A percentile compares a stretch with the other conserved stretches of the same genome.
These are phyloP conservation scores for Graphium sp. DNA, from an alignment of 2,329 filamentous ascomycete species.

Conservation along the genomic window DNA sequence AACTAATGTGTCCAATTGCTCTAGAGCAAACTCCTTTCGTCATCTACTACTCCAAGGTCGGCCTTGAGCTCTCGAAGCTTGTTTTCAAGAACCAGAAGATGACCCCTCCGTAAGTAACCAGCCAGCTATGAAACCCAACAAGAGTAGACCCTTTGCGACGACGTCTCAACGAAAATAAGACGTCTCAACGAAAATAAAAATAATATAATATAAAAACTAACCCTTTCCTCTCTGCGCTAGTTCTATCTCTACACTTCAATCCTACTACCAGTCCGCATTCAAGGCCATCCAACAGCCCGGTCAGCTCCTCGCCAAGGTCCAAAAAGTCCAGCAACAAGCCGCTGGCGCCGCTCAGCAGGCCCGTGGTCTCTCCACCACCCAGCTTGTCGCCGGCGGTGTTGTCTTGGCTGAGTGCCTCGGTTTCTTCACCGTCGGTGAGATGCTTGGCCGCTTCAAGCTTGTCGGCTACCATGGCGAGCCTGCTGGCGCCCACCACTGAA, in stretches of 20 bases:
- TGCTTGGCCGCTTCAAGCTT: constrained; percentile 88
- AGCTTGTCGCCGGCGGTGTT: constrained; percentile 60
- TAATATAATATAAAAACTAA: constrained; percentile 2
- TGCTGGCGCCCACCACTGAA: constrained; percentile 41
- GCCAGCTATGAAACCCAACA: too few species aligned
- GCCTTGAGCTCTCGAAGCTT: constrained; percentile 72
- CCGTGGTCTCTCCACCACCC: constrained; percentile 53
- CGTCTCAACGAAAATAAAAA: too few species aligned
- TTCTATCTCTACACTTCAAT: constrained; percentile 65
- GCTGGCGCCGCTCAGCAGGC: constrained; percentile 37
- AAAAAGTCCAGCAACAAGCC: constrained; percentile 36
- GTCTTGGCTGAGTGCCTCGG: constrained; percentile 74
- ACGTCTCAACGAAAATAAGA: too few species aligned
- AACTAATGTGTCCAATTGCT: constrained; percentile 5
- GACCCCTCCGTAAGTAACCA: constrained; percentile 69
- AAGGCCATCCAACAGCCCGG: constrained; percentile 55
- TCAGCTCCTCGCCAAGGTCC: constrained; percentile 35
- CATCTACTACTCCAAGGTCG: constrained; percentile 84
- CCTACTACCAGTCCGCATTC: constrained; percentile 63
- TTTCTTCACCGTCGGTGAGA: constrained; percentile 97
- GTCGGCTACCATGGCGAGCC: constrained; percentile 73
- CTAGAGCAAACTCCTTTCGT: constrained; percentile 72
- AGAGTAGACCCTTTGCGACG: too few species aligned
- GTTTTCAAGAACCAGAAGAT: constrained; percentile 82
- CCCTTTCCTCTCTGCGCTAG: constrained; percentile 28